Conservation (phyloP, 2,329 filamentous ascomycete species). For the Clonostachys sp. region DNA sequence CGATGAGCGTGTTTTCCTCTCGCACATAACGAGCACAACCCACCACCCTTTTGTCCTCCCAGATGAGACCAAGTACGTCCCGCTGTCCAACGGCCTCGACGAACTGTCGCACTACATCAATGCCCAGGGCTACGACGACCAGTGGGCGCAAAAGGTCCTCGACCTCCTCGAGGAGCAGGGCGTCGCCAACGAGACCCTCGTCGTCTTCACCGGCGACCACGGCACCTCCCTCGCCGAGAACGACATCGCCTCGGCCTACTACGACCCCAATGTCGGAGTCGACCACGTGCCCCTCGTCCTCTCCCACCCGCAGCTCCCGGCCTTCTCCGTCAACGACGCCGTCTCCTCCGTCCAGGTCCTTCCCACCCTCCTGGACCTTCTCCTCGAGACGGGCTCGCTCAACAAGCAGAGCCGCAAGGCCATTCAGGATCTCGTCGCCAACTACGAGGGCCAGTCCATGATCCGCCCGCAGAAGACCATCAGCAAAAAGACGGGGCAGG, state of each 20-base stretch:
- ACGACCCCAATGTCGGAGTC: constrained; percentile 23
- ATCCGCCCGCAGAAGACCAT: constrained; percentile 17
- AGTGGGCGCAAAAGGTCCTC: constrained; percentile 23
- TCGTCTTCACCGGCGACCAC: constrained; percentile 24
- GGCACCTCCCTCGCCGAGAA: constrained; percentile 24
- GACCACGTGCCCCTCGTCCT: constrained; percentile 23
- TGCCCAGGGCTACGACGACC: constrained; percentile 21
- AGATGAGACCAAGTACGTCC: constrained; percentile 14
- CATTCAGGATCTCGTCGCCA: constrained; percentile 17
- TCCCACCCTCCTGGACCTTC: constrained; percentile 25
- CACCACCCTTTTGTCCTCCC: constrained; percentile 25
- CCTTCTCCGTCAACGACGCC: constrained; percentile 19
- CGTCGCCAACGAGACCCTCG: constrained; percentile 22
- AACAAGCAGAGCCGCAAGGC: constrained; percentile 13
- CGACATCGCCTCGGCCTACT: constrained; percentile 19
- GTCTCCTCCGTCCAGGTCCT: constrained; percentile 24
- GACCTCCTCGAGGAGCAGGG: constrained; percentile 19
- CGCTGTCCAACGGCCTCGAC: constrained; percentile 15
- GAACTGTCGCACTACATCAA: constrained; percentile 26
- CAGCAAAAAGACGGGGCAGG: not conserved
- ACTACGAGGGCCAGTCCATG: constrained; percentile 27
- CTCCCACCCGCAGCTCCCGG: constrained; percentile 22
- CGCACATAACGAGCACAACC: constrained; percentile 26
- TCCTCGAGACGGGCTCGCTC: constrained; percentile 23
- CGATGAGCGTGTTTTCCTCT: constrained; percentile 23